A percentile compares a stretch with the other conserved stretches of the same genome.
These are phyloP conservation scores for Quillaja saponaria DNA, from an alignment of 306 rosid species.

Conservation along the genomic window DNA sequence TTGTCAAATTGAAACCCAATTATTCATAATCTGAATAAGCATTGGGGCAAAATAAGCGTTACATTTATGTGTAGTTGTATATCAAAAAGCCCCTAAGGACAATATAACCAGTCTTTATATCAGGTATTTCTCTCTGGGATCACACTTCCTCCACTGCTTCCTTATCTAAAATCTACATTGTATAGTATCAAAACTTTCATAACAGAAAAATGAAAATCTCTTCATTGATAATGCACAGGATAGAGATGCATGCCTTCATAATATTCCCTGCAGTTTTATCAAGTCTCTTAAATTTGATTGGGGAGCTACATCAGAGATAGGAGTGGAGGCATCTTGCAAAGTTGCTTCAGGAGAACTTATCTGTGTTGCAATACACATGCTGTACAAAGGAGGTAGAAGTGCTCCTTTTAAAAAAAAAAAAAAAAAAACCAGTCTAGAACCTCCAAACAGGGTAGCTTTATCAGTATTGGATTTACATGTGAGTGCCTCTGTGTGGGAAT, in stretches of 20 bases:
- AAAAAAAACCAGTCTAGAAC: conserved; percentile 34
- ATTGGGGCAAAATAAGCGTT: neutral
- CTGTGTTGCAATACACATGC: conserved; percentile 53
- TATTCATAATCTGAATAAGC: neutral
- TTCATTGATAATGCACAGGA: conserved; percentile 6
- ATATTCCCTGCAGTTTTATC: conserved; percentile 87
- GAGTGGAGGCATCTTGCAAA: conserved; percentile 35
- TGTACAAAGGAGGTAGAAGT: conserved; percentile 29
- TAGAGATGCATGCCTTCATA: conserved; percentile 72
- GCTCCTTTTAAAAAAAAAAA: no score
- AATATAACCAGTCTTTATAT: conserved; percentile 83
- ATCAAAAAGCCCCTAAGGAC: conserved; percentile 21
- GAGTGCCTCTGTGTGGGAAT: conserved; percentile 33
- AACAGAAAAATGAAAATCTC: conserved; percentile 20
- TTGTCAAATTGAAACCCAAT: neutral
- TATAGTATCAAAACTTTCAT: conserved; percentile 29
- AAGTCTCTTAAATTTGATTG: conserved; percentile 92
- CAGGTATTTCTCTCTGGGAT: conserved; percentile 68
- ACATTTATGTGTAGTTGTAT: neutral
- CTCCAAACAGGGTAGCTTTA: conserved; percentile 36
- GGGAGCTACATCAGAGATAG: conserved; percentile 46
- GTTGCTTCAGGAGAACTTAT: conserved; percentile 41
- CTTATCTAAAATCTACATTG: conserved; percentile 79
- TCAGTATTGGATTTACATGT: conserved; percentile 33
- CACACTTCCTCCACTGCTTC: conserved; percentile 81